Evolutionary conservation across 768 basidiomycete genomes (phyloP).

Genomic region (Pleurotus sapidus): DNA sequence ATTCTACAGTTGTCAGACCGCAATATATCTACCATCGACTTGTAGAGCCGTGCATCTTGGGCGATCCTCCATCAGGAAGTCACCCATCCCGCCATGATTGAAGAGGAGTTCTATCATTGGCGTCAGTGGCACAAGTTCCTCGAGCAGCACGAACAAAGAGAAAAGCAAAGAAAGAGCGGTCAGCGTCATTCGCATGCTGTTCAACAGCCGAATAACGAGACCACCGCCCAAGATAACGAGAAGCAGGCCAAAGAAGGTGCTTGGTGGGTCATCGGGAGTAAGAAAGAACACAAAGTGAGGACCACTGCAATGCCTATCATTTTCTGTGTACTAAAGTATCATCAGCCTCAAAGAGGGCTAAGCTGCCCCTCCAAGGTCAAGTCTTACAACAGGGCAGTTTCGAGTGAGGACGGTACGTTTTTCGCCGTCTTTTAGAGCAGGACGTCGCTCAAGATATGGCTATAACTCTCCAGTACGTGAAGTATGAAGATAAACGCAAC

Average conservation of each 20-base stretch:
- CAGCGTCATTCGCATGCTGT: background rate
- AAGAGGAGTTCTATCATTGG: slow-evolving; percentile 41
- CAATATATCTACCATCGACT: background rate
- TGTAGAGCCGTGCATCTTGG: slow-evolving; percentile 44
- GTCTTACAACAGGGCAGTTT: too few relatives aligned
- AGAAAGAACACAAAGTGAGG: background rate
- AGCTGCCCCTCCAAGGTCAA: too few relatives aligned
- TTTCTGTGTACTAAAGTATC: too few relatives aligned
- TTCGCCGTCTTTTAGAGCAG: too few relatives aligned
- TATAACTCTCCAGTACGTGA: too few relatives aligned
- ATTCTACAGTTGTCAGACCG: background rate
- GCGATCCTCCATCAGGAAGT: slow-evolving; percentile 34
- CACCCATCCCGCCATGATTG: slow-evolving; percentile 34
- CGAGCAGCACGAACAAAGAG: slow-evolving; percentile 33
- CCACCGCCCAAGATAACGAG: too few relatives aligned
- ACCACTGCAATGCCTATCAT: too few relatives aligned
- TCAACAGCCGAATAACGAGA: background rate
- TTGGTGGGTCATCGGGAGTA: background rate
- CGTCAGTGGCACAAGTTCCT: slow-evolving; percentile 42
- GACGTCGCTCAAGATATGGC: too few relatives aligned
- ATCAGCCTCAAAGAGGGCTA: too few relatives aligned
- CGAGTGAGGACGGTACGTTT: too few relatives aligned
- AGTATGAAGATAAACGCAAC: too few relatives aligned
- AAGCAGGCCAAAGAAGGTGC: background rate
- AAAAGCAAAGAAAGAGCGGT: slow-evolving; percentile 18